These are phyloP conservation scores for Prunus kanzakura DNA, from an alignment of 306 rosid genomes.

Conservation along the genomic window DNA sequence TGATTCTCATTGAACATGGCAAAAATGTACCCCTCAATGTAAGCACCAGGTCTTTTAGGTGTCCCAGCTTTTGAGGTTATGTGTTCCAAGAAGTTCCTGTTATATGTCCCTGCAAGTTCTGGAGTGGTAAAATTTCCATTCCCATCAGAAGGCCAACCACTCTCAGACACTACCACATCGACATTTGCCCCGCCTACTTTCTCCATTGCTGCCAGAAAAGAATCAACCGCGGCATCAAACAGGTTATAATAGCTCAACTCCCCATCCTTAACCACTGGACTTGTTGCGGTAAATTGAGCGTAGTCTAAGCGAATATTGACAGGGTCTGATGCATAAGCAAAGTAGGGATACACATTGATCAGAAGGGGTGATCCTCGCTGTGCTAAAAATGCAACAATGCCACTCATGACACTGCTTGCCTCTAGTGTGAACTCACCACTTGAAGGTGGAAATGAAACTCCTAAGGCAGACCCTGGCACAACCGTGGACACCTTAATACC, in stretches of 20 bases:
- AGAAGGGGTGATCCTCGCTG: constrained; percentile 21
- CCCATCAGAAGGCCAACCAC: constrained; percentile 46
- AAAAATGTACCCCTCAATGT: constrained; percentile 31
- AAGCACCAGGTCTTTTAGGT: constrained; percentile 24
- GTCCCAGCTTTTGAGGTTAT: constrained; percentile 22
- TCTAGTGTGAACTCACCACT: constrained; percentile 10
- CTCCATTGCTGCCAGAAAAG: constrained; percentile 33
- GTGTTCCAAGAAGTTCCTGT: constrained; percentile 18
- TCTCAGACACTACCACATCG: constrained; percentile 30
- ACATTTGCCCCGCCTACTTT: background rate
- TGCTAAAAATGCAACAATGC: constrained; percentile 24
- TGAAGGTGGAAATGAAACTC: constrained; percentile 28
- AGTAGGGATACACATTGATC: constrained; percentile 42
- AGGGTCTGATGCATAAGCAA: constrained; percentile 34
- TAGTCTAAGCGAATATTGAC: constrained; percentile 8
- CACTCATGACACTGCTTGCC: background rate
- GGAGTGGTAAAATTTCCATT: constrained; percentile 15
- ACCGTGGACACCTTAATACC: constrained; percentile 32
- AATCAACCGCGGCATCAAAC: constrained; percentile 36
- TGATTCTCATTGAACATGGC: constrained; percentile 41
- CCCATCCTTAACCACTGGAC: constrained; percentile 11
- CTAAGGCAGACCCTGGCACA: background rate
- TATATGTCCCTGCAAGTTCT: constrained; percentile 23
- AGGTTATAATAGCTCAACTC: constrained; percentile 17
- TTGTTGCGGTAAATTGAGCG: constrained; percentile 1